Base-by-base conservation (phyloP, 1,284 basidiomycete genomes). In the Austroboletus niveus region DNA sequence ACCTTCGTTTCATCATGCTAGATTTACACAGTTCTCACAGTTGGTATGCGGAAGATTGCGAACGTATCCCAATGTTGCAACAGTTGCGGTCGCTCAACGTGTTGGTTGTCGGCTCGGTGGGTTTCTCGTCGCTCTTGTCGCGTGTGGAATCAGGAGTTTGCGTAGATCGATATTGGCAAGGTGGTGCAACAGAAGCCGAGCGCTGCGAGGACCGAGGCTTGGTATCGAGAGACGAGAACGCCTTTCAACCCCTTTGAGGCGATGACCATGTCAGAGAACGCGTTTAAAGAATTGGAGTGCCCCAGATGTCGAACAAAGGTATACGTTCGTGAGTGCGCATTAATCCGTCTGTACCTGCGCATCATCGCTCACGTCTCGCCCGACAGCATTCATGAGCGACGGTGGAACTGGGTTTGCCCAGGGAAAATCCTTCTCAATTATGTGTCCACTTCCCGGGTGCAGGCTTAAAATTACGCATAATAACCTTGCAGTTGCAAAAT, bases 1-100 rank as follows among this genome's bases (percentile, higher is more conserved):
- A 14, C n/a, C 50, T 4, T 17, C 17, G 5, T 45, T 20, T 50
- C 20, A 12, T 41, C 41, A 40, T 29, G 6, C 3, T 11, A 8
- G 5, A 11, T 52, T 62, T 2, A 54, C 17, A 27, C 27, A 14
- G 36, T 2, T 31, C 30, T 39, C 11, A 32, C 20, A 75, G 74
- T 15, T 70, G 70, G 63, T 75, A 74, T 40, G 58, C 66, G 5
- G 73, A 73, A 54, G 72, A 73, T 45, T 73, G 71, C 45, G 62
- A 63, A 48, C 62, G 72, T 34, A 56, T 75, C n/a, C 31, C 49
- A 5, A 11, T 59, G 5, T 40, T 74, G 54, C 49, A 51, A 31
- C 51, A 60, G 30, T 46, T 60, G 42, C 55, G 49, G 39, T 47
- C 51, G 56, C 43, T 57, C 55, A 59, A 72, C 59, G 46, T 53